phyloP scores from a whole-genome alignment of 1,284 basidiomycete species.

The Moesziomyces sp. region DNA sequence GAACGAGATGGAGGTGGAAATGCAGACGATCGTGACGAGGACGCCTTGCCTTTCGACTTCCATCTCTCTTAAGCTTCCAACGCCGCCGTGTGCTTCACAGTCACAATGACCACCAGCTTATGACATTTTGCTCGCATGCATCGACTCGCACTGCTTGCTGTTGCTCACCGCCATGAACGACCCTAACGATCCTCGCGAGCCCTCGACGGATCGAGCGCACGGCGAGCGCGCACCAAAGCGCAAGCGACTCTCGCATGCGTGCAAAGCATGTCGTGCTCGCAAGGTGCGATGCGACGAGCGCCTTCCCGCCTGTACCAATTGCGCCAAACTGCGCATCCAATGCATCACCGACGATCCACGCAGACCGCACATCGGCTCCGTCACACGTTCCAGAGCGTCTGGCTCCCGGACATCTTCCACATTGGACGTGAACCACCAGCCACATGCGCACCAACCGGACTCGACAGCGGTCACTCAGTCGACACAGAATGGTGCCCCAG shows the following conservation, averaged over 20 bases:
- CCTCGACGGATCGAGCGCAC: no score
- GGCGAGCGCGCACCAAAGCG: neutral
- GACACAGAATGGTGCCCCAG: no score
- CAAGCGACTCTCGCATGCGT: constrained; percentile 13
- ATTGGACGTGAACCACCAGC: neutral
- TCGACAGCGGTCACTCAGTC: no score
- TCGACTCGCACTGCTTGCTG: no score
- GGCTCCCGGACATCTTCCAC: neutral
- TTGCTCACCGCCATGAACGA: no score
- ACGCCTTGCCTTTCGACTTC: no score
- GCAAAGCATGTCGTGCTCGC: constrained; percentile 10
- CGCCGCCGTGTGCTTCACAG: no score
- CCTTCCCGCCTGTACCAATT: constrained; percentile 12
- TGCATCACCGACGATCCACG: constrained; percentile 21
- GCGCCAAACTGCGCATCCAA: constrained; percentile 1
- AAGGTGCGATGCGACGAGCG: constrained; percentile 15
- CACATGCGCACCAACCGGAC: neutral
- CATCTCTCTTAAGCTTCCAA: neutral
- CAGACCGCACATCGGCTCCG: constrained; percentile 4
- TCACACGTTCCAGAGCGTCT: constrained; percentile 7
- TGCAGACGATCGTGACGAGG: no score
- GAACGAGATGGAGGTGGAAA: no score
- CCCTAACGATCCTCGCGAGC: no score
- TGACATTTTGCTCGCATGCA: no score
- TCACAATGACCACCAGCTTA: no score